Conservation (phyloP, 139 green algal genomes). For the Chlamydomonas applanata region DNA sequence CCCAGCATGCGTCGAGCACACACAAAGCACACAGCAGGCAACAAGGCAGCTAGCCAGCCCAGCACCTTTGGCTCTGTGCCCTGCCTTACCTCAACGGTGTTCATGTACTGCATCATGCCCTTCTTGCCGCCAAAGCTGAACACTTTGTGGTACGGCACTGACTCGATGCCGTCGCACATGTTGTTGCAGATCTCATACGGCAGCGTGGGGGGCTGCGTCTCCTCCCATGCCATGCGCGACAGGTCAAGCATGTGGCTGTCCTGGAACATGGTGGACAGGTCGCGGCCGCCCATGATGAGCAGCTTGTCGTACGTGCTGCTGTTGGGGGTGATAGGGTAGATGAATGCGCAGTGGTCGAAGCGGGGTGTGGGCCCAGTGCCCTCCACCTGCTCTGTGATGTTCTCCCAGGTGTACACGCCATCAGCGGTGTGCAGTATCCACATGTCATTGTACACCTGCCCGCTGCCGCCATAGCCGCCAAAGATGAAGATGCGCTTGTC, state of each 20-base stretch:
- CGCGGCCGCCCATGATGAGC: slow-evolving; percentile 77
- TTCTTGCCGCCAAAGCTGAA: slow-evolving; percentile 84
- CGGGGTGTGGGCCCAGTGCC: slow-evolving; percentile 47
- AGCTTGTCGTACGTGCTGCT: slow-evolving; percentile 70
- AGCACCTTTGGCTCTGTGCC: background rate
- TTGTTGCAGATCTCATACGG: slow-evolving; percentile 74
- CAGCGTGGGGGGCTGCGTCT: slow-evolving; percentile 43
- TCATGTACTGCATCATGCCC: slow-evolving; percentile 75
- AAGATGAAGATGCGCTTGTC: slow-evolving; percentile 69
- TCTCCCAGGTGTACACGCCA: slow-evolving; percentile 52
- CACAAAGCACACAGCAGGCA: too few species aligned
- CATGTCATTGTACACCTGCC: slow-evolving; percentile 72
- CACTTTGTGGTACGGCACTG: slow-evolving; percentile 84
- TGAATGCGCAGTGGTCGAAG: slow-evolving; percentile 74
- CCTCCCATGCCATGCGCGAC: slow-evolving; percentile 64
- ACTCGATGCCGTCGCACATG: slow-evolving; percentile 71
- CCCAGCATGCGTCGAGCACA: background rate
- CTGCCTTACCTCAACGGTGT: slow-evolving; percentile 63
- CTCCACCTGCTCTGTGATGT: slow-evolving; percentile 37
- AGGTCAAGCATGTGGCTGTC: slow-evolving; percentile 81
- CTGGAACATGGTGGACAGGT: slow-evolving; percentile 69
- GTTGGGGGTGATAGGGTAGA: slow-evolving; percentile 64
- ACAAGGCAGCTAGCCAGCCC: background rate
- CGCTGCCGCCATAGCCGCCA: slow-evolving; percentile 78
- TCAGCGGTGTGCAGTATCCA: slow-evolving; percentile 65